Conservation (phyloP, 2,329 filamentous ascomycete genomes). For the Cytospora chrysosperma region DNA sequence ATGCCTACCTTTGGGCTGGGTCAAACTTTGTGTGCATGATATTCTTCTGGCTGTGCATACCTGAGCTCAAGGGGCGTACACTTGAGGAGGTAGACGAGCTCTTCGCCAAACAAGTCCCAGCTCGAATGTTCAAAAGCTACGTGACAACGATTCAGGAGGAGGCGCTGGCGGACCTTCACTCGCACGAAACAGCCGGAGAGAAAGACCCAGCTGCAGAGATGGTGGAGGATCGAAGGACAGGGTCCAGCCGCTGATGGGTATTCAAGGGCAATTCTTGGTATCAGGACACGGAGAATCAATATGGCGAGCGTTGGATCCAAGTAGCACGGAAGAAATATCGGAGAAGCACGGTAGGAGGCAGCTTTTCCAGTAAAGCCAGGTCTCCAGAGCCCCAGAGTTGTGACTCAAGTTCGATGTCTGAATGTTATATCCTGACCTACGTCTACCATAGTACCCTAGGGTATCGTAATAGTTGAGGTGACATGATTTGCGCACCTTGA, state of each 20-base stretch:
- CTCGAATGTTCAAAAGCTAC: constrained; percentile 33
- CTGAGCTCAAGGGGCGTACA: constrained; percentile 34
- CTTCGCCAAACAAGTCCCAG: constrained; percentile 30
- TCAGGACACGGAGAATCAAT: neutral
- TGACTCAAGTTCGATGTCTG: too few species aligned
- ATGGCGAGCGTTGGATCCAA: neutral
- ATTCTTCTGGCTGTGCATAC: constrained; percentile 34
- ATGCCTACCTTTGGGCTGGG: constrained; percentile 44
- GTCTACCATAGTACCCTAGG: too few species aligned
- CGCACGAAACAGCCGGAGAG: neutral
- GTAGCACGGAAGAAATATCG: neutral
- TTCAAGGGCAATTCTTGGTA: neutral
- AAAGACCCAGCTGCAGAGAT: constrained; percentile 23
- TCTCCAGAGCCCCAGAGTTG: too few species aligned
- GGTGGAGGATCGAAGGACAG: constrained; percentile 20
- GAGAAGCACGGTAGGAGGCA: too few species aligned
- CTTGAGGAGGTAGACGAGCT: constrained; percentile 36
- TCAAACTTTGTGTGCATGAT: constrained; percentile 32
- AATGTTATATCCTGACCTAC: too few species aligned
- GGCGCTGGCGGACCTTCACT: constrained; percentile 28
- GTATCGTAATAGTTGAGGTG: too few species aligned
- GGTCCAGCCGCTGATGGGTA: neutral
- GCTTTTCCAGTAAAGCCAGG: too few species aligned
- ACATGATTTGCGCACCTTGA: too few species aligned
- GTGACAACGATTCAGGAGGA: constrained; percentile 31